Conservation (phyloP, 2,329 filamentous ascomycete genomes). For the Colletotrichum tamarilloi region DNA sequence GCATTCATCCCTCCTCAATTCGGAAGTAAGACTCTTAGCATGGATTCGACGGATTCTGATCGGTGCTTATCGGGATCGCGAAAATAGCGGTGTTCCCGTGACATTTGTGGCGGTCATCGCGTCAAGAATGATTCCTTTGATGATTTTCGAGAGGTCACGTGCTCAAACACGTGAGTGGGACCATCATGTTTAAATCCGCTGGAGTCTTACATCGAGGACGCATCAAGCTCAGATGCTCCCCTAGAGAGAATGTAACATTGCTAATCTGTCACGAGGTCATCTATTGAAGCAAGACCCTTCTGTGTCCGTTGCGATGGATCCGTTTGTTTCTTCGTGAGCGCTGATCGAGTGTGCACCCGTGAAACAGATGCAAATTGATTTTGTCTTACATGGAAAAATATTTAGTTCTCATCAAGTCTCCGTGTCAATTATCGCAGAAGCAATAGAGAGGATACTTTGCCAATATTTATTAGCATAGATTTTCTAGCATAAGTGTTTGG, state of each 20-base stretch:
- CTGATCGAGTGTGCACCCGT: too few species aligned
- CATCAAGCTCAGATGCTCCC: background rate
- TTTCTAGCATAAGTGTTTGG: background rate
- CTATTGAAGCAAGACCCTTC: too few species aligned
- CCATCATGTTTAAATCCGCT: background rate
- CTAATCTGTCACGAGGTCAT: too few species aligned
- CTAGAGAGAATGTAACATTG: too few species aligned
- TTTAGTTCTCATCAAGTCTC: too few species aligned
- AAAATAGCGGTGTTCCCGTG: background rate
- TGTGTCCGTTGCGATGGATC: too few species aligned
- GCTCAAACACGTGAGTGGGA: background rate
- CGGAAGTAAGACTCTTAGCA: background rate
- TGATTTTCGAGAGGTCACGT: background rate
- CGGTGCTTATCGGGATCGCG: background rate
- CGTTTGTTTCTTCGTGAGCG: too few species aligned
- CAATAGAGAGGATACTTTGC: too few species aligned
- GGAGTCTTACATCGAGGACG: background rate
- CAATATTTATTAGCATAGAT: too few species aligned
- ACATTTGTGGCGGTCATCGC: background rate
- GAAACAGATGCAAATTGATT: too few species aligned
- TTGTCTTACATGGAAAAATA: too few species aligned
- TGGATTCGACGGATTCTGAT: too few species aligned
- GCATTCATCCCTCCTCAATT: slow-evolving; percentile 37
- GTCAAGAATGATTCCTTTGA: background rate
- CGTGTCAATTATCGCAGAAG: rapidly evolving